Conservation (phyloP, 2,329 filamentous ascomycete species). For the Monosporascus sp. region DNA sequence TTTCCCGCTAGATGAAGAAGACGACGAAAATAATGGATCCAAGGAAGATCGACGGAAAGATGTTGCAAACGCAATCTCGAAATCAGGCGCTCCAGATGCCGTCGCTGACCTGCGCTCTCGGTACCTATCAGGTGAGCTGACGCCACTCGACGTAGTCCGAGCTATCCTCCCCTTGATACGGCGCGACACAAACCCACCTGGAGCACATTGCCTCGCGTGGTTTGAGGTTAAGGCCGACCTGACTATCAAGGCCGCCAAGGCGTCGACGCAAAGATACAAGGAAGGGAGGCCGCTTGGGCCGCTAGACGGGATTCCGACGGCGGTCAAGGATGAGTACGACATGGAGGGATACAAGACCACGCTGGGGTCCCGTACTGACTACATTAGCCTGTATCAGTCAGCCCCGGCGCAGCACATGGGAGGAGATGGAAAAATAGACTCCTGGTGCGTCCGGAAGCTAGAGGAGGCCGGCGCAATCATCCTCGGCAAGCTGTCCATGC, state of each 20-base stretch:
- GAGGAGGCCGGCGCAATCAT: slow-evolving; percentile 66
- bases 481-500: slow-evolving; percentile 70
- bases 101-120: slow-evolving; percentile 39
- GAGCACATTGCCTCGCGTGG: slow-evolving; percentile 38
- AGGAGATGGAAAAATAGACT: slow-evolving; percentile 40
- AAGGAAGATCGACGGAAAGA: neutral
- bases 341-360: slow-evolving; percentile 67
- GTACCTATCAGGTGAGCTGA: slow-evolving; percentile 39
- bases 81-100: neutral
- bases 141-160: slow-evolving; percentile 38
- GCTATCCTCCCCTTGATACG: slow-evolving; percentile 41
- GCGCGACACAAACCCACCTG: slow-evolving; percentile 29
- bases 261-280: slow-evolving; percentile 41
- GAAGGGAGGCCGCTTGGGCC: slow-evolving; percentile 53
- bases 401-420: slow-evolving; percentile 17
- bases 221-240: slow-evolving; percentile 36
- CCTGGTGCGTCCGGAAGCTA: slow-evolving; percentile 66
- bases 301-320: slow-evolving; percentile 68
- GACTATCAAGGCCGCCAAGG: slow-evolving; percentile 37
- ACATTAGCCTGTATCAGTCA: slow-evolving; percentile 33
- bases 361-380: slow-evolving; percentile 57
- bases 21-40: neutral
- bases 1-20: neutral
- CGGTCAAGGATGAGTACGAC: slow-evolving; percentile 72
- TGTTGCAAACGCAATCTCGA: neutral